Conservation (phyloP, 768 basidiomycete genomes). For the Punctularia strigosozonata region DNA sequence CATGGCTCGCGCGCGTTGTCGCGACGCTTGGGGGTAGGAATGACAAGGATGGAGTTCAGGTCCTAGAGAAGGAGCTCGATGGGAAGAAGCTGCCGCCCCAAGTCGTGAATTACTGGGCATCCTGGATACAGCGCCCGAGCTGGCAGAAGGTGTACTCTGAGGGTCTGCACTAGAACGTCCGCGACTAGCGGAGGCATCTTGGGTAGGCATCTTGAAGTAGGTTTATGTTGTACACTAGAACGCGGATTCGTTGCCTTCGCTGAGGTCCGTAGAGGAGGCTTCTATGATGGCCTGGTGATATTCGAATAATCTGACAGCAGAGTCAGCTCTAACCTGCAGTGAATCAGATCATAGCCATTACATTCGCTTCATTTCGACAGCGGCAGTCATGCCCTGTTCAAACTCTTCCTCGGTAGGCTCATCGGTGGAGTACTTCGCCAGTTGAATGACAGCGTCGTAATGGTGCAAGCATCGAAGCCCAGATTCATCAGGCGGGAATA, state of each 20-base stretch:
- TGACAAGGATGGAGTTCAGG: conserved; percentile 23
- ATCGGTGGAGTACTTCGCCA: conserved; percentile 45
- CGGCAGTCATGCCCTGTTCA: conserved; percentile 47
- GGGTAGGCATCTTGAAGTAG: not conserved
- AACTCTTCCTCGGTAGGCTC: conserved; percentile 64
- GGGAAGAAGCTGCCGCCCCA: conserved; percentile 22
- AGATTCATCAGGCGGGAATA: conserved; percentile 44
- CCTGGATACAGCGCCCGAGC: conserved; percentile 32
- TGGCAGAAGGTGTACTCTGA: conserved; percentile 23
- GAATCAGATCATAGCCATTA: conserved; percentile 18
- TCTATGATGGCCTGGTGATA: conserved; percentile 57
- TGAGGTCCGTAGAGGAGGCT: conserved; percentile 34
- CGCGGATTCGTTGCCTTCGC: no score
- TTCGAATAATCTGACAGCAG: conserved; percentile 38
- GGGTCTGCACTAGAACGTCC: conserved; percentile 28
- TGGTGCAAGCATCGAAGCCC: conserved; percentile 62
- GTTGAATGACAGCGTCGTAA: conserved; percentile 68
- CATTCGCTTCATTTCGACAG: conserved; percentile 49
- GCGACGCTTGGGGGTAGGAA: conserved; percentile 23
- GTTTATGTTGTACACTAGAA: not conserved
- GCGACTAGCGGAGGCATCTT: not conserved
- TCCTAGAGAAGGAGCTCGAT: conserved; percentile 28
- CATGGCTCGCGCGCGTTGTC: conserved; percentile 39
- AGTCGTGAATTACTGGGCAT: conserved; percentile 28
- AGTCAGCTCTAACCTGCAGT: conserved; percentile 2